Evolutionary conservation across 192 early-diverging fungal genomes (phyloP).

Genomic region (Thamnidium elegans): DNA sequence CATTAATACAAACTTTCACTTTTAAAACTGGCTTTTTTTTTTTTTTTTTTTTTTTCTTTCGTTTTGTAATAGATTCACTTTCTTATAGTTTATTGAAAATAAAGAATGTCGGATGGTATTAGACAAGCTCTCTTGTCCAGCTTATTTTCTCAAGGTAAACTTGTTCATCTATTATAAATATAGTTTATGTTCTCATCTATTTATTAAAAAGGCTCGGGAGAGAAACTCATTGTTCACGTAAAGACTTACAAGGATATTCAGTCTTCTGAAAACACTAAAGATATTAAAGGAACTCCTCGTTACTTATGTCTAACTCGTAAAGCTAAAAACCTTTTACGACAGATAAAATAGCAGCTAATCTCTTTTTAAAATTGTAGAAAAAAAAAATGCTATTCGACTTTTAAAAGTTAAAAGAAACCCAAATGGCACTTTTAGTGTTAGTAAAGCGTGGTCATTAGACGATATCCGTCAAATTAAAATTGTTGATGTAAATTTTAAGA

Average conservation of each 20-base stretch:
- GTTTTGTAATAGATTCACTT: no score
- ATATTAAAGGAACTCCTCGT: conserved; percentile 48
- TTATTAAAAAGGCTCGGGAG: conserved; percentile 16
- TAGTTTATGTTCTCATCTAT: background rate
- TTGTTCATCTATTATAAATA: background rate
- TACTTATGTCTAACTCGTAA: conserved; percentile 56
- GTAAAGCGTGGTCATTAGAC: conserved; percentile 54
- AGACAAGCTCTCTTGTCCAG: conserved; percentile 22
- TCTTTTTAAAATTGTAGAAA: conserved; percentile 20
- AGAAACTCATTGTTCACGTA: conserved; percentile 39
- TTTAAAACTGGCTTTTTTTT: no score
- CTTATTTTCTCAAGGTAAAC: conserved; percentile 16
- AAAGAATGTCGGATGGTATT: conserved; percentile 11
- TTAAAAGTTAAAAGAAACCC: conserved; percentile 52
- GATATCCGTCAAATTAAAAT: conserved; percentile 48
- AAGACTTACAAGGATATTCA: conserved; percentile 54
- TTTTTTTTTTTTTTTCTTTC: no score
- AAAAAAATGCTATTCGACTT: conserved; percentile 42
- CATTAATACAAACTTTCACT: no score
- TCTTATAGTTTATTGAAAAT: no score
- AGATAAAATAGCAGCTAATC: background rate
- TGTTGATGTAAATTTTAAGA: conserved; percentile 56
- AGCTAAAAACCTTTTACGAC: background rate
- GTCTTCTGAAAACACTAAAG: conserved; percentile 28
- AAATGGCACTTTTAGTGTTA: conserved; percentile 51